Evolutionary conservation across 2,329 filamentous ascomycete genomes (phyloP).

Genomic region (Aspergillus flavus): DNA sequence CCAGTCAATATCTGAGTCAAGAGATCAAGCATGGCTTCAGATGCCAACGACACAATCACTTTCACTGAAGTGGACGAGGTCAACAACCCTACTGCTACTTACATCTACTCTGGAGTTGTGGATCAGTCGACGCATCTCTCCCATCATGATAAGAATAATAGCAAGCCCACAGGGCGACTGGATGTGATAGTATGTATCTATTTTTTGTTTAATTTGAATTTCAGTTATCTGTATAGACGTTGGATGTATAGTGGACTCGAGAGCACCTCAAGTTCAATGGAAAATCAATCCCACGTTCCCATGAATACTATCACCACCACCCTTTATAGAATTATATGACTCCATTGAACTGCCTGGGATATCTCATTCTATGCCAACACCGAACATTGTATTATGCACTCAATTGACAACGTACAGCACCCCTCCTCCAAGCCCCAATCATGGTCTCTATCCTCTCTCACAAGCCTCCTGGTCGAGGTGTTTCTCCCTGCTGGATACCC

Average conservation of each 20-base stretch:
- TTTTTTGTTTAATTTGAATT: not conserved
- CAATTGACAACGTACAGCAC: slow-evolving; percentile 12
- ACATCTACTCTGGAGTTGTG: slow-evolving; percentile 46
- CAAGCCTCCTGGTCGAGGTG: slow-evolving; percentile 61
- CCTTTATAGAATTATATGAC: not conserved
- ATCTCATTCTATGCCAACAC: not conserved
- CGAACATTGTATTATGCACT: not conserved
- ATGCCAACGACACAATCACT: slow-evolving; percentile 20
- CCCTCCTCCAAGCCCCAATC: slow-evolving; percentile 18
- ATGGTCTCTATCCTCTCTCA: slow-evolving; percentile 30
- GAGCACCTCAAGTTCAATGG: not conserved
- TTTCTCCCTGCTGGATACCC: slow-evolving; percentile 90
- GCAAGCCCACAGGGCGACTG: slow-evolving; percentile 39
- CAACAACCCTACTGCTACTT: slow-evolving; percentile 52
- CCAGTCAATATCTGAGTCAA: not conserved
- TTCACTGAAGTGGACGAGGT: slow-evolving; percentile 52
- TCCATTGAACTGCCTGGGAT: not conserved
- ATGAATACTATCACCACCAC: not conserved
- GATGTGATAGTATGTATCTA: slow-evolving; percentile 45
- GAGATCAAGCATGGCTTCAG: slow-evolving; percentile 17
- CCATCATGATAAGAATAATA: slow-evolving; percentile 1
- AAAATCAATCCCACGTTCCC: not conserved
- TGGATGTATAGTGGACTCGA: not conserved
- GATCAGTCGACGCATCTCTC: not conserved
- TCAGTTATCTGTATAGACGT: not conserved